Conservation (phyloP, 192 early-diverging fungal species). For the Coemansia sp. region DNA sequence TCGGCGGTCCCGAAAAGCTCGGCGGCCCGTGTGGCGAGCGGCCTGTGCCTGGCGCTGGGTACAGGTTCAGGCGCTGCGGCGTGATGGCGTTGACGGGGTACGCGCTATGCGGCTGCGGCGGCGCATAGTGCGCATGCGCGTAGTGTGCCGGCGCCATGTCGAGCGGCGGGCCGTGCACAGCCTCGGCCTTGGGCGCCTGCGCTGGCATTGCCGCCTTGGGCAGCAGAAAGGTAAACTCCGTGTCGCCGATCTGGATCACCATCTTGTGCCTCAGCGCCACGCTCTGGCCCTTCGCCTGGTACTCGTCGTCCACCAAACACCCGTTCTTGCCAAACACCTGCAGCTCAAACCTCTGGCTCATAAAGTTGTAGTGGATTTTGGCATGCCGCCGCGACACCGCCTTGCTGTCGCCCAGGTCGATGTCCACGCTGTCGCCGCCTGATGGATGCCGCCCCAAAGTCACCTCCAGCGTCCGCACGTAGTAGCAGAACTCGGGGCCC, state of each 20-base stretch:
- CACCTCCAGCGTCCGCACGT: constrained; percentile 77
- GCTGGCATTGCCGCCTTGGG: constrained; percentile 54
- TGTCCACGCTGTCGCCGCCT: constrained; percentile 71
- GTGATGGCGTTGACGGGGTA: constrained; percentile 52
- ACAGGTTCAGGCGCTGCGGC: constrained; percentile 51
- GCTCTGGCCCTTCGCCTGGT: constrained; percentile 65
- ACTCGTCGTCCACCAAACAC: constrained; percentile 80
- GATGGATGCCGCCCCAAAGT: constrained; percentile 72
- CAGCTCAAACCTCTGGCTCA: constrained; percentile 78
- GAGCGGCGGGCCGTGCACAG: not conserved
- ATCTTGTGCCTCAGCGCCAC: constrained; percentile 59
- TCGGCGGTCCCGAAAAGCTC: not conserved
- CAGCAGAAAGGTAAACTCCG: constrained; percentile 77
- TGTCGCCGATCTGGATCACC: constrained; percentile 82
- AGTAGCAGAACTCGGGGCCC: constrained; percentile 81
- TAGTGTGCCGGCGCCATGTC: constrained; percentile 3
- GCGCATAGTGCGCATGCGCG: constrained; percentile 3
- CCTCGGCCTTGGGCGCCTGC: constrained; percentile 2
- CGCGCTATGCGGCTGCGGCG: constrained; percentile 7
- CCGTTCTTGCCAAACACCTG: constrained; percentile 88
- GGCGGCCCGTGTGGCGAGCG: not conserved
- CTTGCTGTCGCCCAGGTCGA: constrained; percentile 81
- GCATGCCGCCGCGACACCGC: constrained; percentile 86
- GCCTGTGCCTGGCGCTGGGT: constrained; percentile 7
- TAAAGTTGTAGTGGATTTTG: constrained; percentile 82